phyloP scores from a whole-genome alignment of 345 rosid genomes.

The Eucalyptus erythrocorys region DNA sequence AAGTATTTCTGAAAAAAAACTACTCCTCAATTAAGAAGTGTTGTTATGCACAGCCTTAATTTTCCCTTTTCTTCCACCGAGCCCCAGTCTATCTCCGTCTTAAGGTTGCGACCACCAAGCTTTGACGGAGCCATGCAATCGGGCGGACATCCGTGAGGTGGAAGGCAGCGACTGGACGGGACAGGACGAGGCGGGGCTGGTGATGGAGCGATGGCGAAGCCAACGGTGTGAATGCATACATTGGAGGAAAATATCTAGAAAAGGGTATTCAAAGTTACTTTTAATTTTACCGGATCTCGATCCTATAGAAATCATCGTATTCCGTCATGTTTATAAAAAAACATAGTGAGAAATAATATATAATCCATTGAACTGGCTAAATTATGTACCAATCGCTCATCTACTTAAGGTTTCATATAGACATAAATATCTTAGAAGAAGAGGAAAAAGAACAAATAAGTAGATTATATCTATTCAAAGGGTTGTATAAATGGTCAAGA shows the following conservation, averaged over 20 bases:
- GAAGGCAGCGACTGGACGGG: background rate
- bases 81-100: background rate
- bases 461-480: background rate
- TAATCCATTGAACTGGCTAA: background rate
- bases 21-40: no score
- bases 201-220: background rate
- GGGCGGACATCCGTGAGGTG: rapidly evolving
- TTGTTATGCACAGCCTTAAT: no score
- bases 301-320: rapidly evolving
- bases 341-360: background rate
- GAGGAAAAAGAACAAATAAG: background rate
- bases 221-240: background rate
- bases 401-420: background rate
- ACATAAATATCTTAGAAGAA: background rate
- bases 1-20: no score
- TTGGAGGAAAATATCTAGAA: background rate
- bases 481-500: background rate
- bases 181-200: background rate
- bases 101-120: background rate
- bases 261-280: background rate
- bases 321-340: background rate
- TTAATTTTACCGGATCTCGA: background rate
- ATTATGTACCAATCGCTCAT: rapidly evolving
- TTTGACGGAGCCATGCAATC: background rate
- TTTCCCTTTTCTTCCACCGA: background rate